Conservation (phyloP, 2,329 filamentous ascomycete species). For the Grosmannia huntii region DNA sequence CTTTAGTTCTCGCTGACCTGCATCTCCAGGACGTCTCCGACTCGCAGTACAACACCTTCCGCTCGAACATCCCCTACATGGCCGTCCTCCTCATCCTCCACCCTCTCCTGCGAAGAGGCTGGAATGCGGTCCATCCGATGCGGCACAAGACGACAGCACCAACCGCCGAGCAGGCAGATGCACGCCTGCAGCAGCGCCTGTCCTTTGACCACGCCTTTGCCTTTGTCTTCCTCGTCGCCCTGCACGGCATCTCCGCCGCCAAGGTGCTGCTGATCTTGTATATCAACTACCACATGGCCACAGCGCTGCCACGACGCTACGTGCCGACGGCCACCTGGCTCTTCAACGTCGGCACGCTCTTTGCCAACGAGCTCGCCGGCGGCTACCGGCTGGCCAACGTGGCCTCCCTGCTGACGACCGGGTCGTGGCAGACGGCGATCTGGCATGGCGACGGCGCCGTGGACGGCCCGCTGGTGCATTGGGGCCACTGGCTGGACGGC, state of each 20-base stretch:
- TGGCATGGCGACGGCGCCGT: constrained; percentile 11
- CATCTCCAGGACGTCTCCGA: constrained; percentile 73
- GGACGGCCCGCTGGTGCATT: constrained; percentile 32
- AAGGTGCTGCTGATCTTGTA: constrained; percentile 75
- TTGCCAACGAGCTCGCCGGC: constrained; percentile 72
- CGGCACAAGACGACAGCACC: constrained; percentile 5
- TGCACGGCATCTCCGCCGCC: constrained; percentile 75
- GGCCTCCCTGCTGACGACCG: constrained; percentile 31
- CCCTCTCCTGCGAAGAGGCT: constrained; percentile 61
- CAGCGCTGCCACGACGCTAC: constrained; percentile 52
- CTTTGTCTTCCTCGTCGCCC: constrained; percentile 58
- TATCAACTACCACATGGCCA: constrained; percentile 71
- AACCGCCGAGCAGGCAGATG: constrained; percentile 33
- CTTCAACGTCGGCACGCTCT: constrained; percentile 77
- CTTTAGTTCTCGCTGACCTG: neutral
- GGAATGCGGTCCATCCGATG: constrained; percentile 42
- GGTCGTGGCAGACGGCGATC: constrained; percentile 5
- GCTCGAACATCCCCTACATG: constrained; percentile 75
- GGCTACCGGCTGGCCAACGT: constrained; percentile 65
- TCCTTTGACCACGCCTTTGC: constrained; percentile 79
- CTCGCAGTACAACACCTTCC: constrained; percentile 73
- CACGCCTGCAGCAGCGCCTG: constrained; percentile 53
- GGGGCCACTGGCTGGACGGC: constrained; percentile 62
- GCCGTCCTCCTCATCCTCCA: constrained; percentile 61
- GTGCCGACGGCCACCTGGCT: constrained; percentile 72